A percentile compares a stretch with the other conserved stretches of the same genome.
Conservation (phyloP, 208 protist genomes). For the Acanthamoeba polyphaga region DNA sequence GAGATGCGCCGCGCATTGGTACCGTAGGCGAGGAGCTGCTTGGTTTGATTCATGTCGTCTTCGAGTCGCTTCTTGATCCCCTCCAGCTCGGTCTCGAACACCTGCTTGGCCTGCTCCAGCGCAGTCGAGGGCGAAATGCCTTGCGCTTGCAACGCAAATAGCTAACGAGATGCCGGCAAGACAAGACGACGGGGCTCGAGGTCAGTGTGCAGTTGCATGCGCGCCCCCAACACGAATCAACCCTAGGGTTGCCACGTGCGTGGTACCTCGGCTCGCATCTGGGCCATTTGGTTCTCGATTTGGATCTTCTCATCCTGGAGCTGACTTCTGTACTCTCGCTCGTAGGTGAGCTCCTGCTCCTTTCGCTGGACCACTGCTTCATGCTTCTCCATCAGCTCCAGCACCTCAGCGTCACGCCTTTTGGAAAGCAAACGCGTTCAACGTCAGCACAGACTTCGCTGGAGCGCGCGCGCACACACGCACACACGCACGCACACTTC, state of each 20-base stretch:
- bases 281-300: constrained; percentile 22
- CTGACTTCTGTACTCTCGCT: constrained; percentile 17
- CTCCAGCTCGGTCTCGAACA: constrained; percentile 7
- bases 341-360: constrained; percentile 39
- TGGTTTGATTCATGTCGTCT: constrained; percentile 42
- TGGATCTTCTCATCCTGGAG: constrained; percentile 8
- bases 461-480: neutral
- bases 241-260: neutral
- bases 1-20: neutral
- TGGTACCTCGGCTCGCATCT: constrained; percentile 8
- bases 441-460: neutral
- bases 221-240: neutral
- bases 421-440: too few species aligned
- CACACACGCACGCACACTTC: neutral
- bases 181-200: neutral
- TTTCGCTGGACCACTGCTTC: constrained; percentile 14
- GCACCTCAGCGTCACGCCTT: neutral
- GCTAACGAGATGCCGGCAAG: neutral
- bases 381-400: constrained; percentile 8
- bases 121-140: neutral
- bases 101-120: neutral
- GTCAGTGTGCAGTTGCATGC: too few species aligned
- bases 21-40: constrained; percentile 28
- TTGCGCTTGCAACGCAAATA: neutral
- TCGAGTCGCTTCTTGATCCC: constrained; percentile 25